Conservation (phyloP, 805 yeast species). For the Yamadazyma ubonensis region DNA sequence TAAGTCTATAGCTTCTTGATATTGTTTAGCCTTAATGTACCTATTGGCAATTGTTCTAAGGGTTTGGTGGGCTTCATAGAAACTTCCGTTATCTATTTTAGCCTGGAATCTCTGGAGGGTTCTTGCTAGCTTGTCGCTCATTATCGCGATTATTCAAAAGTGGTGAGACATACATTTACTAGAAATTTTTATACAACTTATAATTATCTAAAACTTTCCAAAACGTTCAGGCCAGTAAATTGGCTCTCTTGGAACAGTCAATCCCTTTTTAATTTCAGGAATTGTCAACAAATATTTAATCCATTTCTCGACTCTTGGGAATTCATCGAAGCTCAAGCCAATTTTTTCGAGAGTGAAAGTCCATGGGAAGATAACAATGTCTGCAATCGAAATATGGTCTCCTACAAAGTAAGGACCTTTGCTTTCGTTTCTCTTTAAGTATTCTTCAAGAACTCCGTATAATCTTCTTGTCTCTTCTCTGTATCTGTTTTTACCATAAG, state of each 20-base stretch:
- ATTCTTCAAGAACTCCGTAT: conserved; percentile 52
- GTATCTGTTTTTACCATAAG: conserved; percentile 55
- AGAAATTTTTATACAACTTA: too few relatives aligned
- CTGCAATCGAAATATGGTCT: conserved; percentile 58
- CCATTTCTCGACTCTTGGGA: conserved; percentile 45
- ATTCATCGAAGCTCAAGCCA: conserved; percentile 34
- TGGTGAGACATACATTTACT: too few relatives aligned
- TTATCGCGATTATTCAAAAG: conserved; percentile 2
- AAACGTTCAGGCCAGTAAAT: conserved; percentile 3
- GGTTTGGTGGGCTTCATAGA: conserved; percentile 95
- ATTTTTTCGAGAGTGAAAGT: conserved; percentile 15
- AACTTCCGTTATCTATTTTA: conserved; percentile 71
- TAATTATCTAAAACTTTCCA: background rate
- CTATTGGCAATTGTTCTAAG: conserved; percentile 86
- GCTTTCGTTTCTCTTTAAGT: conserved; percentile 44
- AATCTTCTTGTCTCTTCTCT: conserved; percentile 51
- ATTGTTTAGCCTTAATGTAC: conserved; percentile 67
- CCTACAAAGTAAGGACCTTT: conserved; percentile 59
- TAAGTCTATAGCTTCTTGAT: conserved; percentile 68
- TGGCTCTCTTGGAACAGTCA: conserved; percentile 14
- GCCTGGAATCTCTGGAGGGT: conserved; percentile 65
- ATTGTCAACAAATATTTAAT: conserved; percentile 27
- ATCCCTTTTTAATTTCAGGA: conserved; percentile 36
- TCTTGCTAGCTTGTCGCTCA: conserved; percentile 45
- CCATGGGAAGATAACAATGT: conserved; percentile 53